Evolutionary conservation across 495 filamentous ascomycete genomes (phyloP), one percentile per base, ranked within the genome.

Genomic region (Letharia lupina): DNA sequence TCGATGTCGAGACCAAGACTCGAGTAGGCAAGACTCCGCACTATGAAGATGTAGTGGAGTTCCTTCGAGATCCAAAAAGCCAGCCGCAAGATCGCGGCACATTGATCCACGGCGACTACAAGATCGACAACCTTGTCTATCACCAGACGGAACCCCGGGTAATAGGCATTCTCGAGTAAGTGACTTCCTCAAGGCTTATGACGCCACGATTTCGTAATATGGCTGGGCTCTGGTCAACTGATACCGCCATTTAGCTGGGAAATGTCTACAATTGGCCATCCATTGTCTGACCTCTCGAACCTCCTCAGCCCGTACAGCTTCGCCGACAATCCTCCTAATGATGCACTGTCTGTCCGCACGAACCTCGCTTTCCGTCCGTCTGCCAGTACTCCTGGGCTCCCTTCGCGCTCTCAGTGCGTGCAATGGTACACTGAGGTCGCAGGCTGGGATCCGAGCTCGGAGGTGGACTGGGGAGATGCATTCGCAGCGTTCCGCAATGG

Each of bases 81-180:
- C 91, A 95, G 73, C 93, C 94, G 3, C 81, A 79, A 41, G 93
- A 97, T 71, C 80, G 89, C 52, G 86, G 84, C 33, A 87, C 86
- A 3, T 80, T 96, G 31, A 86, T 98, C 37, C 94, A 98, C 71
- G 94, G 94, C 37, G 94, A 98, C 71, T 98, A 93, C 79, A 98
- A 98, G 78, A 93, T 98, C 72, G 94, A 98, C 75, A 98, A 98
- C 71, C 77, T 98, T 65, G 89, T 98, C 56, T 98, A 93, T 74
- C 91, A 96, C 76, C 86, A 89, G 76, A 92, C 86, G 0, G 91
- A 95, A 76, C 85, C 94, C 16, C 76, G 86, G 58, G 93, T 98
- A 15, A 93, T 97, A 77, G 94, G 93, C 9, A 91, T 98, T 60
- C 77, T 98, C 10, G 94, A 98, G 83, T 88, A 72, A 76, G 86